Conservation (phyloP, 768 basidiomycete genomes). For the Amanita pallidorosea region DNA sequence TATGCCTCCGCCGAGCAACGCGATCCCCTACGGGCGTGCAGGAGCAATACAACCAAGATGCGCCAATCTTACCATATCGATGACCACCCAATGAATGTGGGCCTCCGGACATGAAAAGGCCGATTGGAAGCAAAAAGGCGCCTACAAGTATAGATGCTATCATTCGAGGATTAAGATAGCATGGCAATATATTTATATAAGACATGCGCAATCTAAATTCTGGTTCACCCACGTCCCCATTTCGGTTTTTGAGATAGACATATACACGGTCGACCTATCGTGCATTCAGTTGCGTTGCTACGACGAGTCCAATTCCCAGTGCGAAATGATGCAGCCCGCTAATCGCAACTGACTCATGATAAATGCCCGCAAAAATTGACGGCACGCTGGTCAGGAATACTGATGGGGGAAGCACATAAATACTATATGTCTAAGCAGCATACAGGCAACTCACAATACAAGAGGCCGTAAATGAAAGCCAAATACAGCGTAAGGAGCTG, state of each 20-base stretch:
- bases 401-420: slow-evolving; percentile 13
- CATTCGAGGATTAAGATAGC: slow-evolving; percentile 13
- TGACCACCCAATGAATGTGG: slow-evolving; percentile 55
- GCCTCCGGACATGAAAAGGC: slow-evolving; percentile 52
- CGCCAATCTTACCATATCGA: slow-evolving; percentile 42
- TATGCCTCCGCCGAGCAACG: slow-evolving; percentile 43
- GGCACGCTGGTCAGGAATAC: slow-evolving; percentile 63
- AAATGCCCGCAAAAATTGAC: no score
- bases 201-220: slow-evolving; percentile 37
- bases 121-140: slow-evolving; percentile 49
- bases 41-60: neutral
- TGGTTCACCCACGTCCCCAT: slow-evolving; percentile 32
- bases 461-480: slow-evolving; percentile 55
- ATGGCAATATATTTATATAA: slow-evolving; percentile 3
- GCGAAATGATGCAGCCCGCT: no score
- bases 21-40: slow-evolving; percentile 35
- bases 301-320: no score
- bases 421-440: neutral
- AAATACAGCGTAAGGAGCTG: slow-evolving; percentile 60
- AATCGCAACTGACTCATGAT: no score
- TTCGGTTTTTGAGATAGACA: slow-evolving; percentile 36
- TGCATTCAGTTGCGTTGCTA: no score
- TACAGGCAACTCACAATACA: slow-evolving; percentile 34
- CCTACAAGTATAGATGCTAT: slow-evolving; percentile 50
- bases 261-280: no score